Conservation (phyloP, 2,329 filamentous ascomycete species). For the Tympanopsis confertula region DNA sequence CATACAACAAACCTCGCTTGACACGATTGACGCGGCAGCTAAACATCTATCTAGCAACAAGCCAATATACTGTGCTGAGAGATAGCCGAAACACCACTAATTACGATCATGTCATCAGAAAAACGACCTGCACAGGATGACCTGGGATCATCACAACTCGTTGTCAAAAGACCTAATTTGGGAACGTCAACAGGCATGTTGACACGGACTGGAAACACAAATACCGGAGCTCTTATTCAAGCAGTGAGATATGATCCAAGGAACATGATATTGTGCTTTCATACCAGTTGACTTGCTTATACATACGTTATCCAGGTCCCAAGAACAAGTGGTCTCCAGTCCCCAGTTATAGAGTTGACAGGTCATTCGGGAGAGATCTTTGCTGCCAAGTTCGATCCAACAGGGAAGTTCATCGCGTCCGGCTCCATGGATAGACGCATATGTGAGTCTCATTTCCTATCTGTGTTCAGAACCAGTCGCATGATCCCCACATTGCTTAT, state of each 20-base stretch:
- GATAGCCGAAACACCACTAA: too few relatives aligned
- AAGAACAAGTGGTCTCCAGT: slow-evolving; percentile 72
- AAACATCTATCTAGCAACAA: too few relatives aligned
- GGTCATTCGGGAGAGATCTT: slow-evolving; percentile 82
- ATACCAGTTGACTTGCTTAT: too few relatives aligned
- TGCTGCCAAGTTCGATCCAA: slow-evolving; percentile 77
- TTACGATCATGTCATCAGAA: slow-evolving; percentile 76
- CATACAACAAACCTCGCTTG: too few relatives aligned
- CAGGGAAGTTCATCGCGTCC: slow-evolving; percentile 80
- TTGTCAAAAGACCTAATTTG: slow-evolving; percentile 64
- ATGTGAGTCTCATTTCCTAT: slow-evolving; percentile 38
- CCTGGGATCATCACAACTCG: slow-evolving; percentile 62
- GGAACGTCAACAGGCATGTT: slow-evolving; percentile 34
- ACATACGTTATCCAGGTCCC: too few relatives aligned
- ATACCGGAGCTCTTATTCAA: slow-evolving; percentile 33
- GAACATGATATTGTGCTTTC: too few relatives aligned
- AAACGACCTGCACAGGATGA: slow-evolving; percentile 84
- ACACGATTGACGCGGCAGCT: too few relatives aligned
- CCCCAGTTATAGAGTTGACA: slow-evolving; percentile 83
- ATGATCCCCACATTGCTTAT: slow-evolving; percentile 5
- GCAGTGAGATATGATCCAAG: slow-evolving; percentile 23
- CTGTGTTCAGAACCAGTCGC: slow-evolving; percentile 4
- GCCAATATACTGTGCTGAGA: too few relatives aligned
- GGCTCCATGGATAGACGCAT: slow-evolving; percentile 92
- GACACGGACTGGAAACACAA: slow-evolving; percentile 34